phyloP scores from a whole-genome alignment of 176 grass and related monocot genomes.

The sorghum (Sorghum bicolor) region DNA sequence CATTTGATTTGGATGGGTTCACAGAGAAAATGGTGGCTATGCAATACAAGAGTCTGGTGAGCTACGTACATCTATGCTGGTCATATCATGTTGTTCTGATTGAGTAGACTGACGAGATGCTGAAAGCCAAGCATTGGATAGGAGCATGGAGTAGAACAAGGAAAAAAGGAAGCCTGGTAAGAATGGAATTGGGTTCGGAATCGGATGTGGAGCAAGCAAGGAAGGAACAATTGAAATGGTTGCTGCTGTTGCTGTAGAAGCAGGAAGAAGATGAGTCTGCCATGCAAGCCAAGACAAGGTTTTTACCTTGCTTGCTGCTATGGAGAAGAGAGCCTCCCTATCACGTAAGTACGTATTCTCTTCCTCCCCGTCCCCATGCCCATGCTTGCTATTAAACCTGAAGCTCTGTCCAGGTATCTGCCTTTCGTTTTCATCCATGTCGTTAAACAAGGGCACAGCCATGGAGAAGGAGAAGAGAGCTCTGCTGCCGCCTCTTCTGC shows the following conservation, averaged over 20 bases:
- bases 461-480: not conserved
- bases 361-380: too few relatives aligned
- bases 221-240: not conserved
- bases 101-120: not conserved
- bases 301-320: not conserved
- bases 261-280: not conserved
- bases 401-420: not conserved
- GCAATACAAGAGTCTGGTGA: too few relatives aligned
- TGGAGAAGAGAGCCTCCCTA: not conserved
- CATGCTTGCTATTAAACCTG: not conserved
- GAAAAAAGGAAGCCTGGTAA: not conserved
- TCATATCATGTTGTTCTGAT: not conserved
- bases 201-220: too few relatives aligned
- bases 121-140: not conserved
- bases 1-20: too few relatives aligned
- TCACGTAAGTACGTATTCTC: not conserved
- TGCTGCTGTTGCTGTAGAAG: not conserved
- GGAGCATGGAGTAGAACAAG: not conserved
- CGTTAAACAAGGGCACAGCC: not conserved
- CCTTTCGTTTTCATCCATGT: too few relatives aligned
- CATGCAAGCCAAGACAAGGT: not conserved
- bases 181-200: not conserved
- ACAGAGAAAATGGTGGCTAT: too few relatives aligned
- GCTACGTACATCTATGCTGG: too few relatives aligned
- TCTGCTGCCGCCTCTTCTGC: constrained; percentile 3